Evolutionary conservation across 164 flowering plant species (phyloP).

Genomic region (Magnolia changhungtana): DNA sequence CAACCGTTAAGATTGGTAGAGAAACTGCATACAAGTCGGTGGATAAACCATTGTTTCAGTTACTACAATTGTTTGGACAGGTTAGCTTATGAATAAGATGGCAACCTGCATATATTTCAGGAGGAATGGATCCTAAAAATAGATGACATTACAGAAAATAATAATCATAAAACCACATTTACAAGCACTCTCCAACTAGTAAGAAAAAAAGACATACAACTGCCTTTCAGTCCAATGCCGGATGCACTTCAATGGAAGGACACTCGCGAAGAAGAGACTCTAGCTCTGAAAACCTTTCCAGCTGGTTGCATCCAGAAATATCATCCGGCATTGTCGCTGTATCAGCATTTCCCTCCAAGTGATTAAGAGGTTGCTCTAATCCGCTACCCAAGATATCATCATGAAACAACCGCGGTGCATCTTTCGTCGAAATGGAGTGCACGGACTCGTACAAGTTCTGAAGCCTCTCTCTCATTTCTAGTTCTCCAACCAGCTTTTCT

Average conservation of each 20-base stretch:
- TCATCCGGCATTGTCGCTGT: slow-evolving; percentile 8
- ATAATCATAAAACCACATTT: too few relatives aligned
- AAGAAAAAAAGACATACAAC: slow-evolving; percentile 1
- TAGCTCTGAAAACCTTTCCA: slow-evolving; percentile 40
- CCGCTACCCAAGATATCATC: slow-evolving; percentile 29
- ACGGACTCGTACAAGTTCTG: slow-evolving; percentile 47
- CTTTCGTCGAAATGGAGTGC: slow-evolving; percentile 47
- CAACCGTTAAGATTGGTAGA: too few relatives aligned
- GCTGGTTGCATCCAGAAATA: slow-evolving; percentile 23
- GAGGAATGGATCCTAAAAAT: too few relatives aligned
- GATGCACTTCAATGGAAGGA: slow-evolving; percentile 34
- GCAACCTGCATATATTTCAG: too few relatives aligned
- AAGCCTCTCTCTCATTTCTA: slow-evolving; percentile 40
- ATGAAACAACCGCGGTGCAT: slow-evolving; percentile 50
- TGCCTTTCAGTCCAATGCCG: slow-evolving; percentile 13
- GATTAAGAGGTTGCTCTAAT: slow-evolving; percentile 17
- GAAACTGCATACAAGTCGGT: too few relatives aligned
- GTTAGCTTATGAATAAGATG: too few relatives aligned
- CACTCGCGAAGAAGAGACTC: slow-evolving; percentile 36
- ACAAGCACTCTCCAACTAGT: too few relatives aligned
- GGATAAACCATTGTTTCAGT: too few relatives aligned
- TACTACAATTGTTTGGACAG: too few relatives aligned
- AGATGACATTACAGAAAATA: too few relatives aligned
- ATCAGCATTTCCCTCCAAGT: slow-evolving; percentile 12
- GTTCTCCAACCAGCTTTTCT: slow-evolving; percentile 42